phyloP scores from a whole-genome alignment of 257 asterid species.

The Ehretia macrophylla region DNA sequence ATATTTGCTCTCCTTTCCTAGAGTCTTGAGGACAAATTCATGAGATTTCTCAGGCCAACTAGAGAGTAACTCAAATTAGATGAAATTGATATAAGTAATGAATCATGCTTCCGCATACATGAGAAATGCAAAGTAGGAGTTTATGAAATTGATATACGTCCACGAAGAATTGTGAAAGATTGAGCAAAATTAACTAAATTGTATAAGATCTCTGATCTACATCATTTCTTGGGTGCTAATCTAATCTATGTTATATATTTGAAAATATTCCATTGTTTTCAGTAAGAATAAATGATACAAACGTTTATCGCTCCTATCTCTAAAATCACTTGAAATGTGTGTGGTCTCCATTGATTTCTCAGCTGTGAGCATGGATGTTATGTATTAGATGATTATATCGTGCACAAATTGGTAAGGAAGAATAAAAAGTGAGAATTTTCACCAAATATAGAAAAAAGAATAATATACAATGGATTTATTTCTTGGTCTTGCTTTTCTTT shows the following conservation, averaged over 20 bases:
- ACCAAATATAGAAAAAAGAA: background rate
- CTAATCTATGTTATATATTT: background rate
- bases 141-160: too few relatives aligned
- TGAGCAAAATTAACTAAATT: background rate
- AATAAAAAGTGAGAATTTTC: background rate
- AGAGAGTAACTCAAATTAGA: too few relatives aligned
- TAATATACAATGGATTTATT: slow-evolving; percentile 24
- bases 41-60: too few relatives aligned
- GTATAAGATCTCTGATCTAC: background rate
- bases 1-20: too few relatives aligned
- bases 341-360: background rate
- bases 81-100: too few relatives aligned
- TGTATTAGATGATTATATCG: too few relatives aligned
- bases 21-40: too few relatives aligned
- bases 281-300: background rate
- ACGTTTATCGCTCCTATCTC: background rate
- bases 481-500: slow-evolving; percentile 63
- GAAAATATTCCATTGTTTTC: background rate
- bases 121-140: too few relatives aligned
- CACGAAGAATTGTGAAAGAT: too few relatives aligned
- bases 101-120: too few relatives aligned
- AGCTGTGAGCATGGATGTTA: too few relatives aligned
- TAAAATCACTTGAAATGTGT: background rate
- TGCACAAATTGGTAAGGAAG: background rate
- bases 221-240: background rate